Conservation (phyloP, 1,284 basidiomycete genomes). For the Boletus nobilissimus region DNA sequence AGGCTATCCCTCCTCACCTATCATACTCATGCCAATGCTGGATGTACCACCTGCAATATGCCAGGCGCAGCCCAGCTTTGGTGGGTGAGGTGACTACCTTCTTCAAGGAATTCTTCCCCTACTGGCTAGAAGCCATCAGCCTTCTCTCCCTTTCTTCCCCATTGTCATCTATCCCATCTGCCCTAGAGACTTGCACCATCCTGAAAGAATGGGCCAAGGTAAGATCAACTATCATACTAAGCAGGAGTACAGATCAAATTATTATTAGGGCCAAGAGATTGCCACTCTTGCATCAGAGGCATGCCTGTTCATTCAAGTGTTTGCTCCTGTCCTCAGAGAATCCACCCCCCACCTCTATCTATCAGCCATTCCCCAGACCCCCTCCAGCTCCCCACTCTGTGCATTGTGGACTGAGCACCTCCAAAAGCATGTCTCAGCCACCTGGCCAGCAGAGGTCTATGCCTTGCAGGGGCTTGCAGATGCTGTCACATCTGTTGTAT, state of each 20-base stretch:
- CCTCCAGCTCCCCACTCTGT: not conserved
- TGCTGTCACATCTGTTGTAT: not conserved
- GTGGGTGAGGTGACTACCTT: conserved; percentile 15
- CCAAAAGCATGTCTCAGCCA: not conserved
- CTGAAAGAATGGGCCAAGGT: conserved; percentile 25
- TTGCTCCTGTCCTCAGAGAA: not conserved
- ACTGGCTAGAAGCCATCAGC: not conserved
- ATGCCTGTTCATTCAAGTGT: conserved; percentile 8
- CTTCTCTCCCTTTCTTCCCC: conserved; percentile 5
- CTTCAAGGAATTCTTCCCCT: conserved; percentile 19
- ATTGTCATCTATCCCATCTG: not conserved
- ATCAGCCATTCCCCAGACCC: conserved; percentile 8
- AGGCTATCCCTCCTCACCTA: conserved; percentile 9
- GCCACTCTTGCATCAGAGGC: conserved; percentile 10
- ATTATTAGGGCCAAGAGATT: conserved; percentile 2
- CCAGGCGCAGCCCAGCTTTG: not conserved
- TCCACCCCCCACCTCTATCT: not conserved
- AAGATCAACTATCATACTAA: not conserved
- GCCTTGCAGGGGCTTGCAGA: not conserved
- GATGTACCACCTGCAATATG: conserved; percentile 15
- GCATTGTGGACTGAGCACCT: not conserved
- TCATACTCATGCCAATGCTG: conserved; percentile 24
- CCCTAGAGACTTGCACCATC: conserved; percentile 11
- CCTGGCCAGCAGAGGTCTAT: not conserved
- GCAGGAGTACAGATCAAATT: not conserved